A percentile compares a stretch with the other conserved stretches of the same genome.
Conservation (phyloP, 2,329 filamentous ascomycete species). For the Lachnellula hyalina region DNA sequence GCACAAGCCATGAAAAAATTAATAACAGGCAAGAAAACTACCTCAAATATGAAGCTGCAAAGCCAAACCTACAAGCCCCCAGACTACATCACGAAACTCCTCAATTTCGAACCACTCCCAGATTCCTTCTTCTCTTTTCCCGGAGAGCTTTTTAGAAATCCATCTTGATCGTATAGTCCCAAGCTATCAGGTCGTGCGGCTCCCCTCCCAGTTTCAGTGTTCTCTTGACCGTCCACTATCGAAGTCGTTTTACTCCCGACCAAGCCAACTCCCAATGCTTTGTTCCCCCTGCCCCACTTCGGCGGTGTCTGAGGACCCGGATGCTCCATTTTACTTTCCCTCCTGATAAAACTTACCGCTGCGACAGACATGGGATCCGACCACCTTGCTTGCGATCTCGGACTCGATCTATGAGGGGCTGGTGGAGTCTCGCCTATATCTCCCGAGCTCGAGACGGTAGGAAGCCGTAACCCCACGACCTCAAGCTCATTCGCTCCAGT, state of each 20-base stretch:
- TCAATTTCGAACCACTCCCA: background rate
- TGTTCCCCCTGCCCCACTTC: slow-evolving; percentile 8
- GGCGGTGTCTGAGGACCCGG: slow-evolving; percentile 19
- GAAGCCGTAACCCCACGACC: slow-evolving; percentile 1
- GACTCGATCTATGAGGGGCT: background rate
- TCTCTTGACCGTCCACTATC: background rate
- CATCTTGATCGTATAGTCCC: slow-evolving; percentile 24
- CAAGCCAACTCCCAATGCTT: background rate
- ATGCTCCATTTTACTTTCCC: slow-evolving; percentile 21
- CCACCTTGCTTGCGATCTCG: slow-evolving; percentile 8
- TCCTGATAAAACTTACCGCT: slow-evolving; percentile 1
- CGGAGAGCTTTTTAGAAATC: slow-evolving; percentile 22
- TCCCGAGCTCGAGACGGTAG: slow-evolving; percentile 3
- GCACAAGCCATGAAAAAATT: no score
- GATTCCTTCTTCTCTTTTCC: slow-evolving; percentile 2
- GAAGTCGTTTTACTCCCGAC: background rate
- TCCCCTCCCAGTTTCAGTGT: background rate
- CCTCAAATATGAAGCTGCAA: no score
- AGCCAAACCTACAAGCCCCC: no score
- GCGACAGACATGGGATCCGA: slow-evolving; percentile 19
- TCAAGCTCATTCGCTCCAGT: background rate
- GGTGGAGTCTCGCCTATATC: background rate
- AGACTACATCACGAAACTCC: no score
- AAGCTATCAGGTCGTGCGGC: slow-evolving; percentile 11
- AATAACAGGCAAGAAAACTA: no score